Conservation (phyloP, 805 yeast genomes). For the Metschnikowia matae region DNA sequence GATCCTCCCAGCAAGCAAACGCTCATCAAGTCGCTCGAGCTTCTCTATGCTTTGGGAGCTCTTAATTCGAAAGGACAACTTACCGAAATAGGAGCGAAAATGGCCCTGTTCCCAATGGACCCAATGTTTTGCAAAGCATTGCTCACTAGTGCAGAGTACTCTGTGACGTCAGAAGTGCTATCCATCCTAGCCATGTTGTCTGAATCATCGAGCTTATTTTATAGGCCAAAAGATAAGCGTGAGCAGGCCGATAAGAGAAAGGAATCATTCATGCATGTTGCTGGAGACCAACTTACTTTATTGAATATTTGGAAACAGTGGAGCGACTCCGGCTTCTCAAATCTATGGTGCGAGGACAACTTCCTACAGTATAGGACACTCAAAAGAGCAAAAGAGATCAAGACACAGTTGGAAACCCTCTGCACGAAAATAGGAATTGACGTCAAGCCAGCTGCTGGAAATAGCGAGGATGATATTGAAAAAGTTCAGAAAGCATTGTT, state of each 20-base stretch:
- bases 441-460: constrained; percentile 7
- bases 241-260: constrained; percentile 63
- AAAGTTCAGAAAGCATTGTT: constrained; percentile 52
- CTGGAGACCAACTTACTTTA: constrained; percentile 79
- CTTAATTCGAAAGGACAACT: constrained; percentile 73
- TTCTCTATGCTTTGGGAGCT: constrained; percentile 85
- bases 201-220: constrained; percentile 68
- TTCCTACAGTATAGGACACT: constrained; percentile 74
- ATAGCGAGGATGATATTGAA: constrained; percentile 17
- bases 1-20: constrained; percentile 81
- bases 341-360: constrained; percentile 82
- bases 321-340: constrained; percentile 61
- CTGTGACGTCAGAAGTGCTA: constrained; percentile 65
- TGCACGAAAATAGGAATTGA: constrained; percentile 51
- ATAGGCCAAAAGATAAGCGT: constrained; percentile 63
- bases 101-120: constrained; percentile 91
- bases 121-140: constrained; percentile 83
- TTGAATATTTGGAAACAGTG: constrained; percentile 76
- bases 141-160: constrained; percentile 53
- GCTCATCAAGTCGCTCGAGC: constrained; percentile 69
- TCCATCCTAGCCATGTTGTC: constrained; percentile 81
- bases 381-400: constrained; percentile 61
- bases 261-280: constrained; percentile 48
- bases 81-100: constrained; percentile 71
- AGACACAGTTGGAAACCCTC: constrained; percentile 62